These are phyloP conservation scores for Aspergillus conjunctus DNA, from an alignment of 495 filamentous ascomycete species.

Conservation along the genomic window DNA sequence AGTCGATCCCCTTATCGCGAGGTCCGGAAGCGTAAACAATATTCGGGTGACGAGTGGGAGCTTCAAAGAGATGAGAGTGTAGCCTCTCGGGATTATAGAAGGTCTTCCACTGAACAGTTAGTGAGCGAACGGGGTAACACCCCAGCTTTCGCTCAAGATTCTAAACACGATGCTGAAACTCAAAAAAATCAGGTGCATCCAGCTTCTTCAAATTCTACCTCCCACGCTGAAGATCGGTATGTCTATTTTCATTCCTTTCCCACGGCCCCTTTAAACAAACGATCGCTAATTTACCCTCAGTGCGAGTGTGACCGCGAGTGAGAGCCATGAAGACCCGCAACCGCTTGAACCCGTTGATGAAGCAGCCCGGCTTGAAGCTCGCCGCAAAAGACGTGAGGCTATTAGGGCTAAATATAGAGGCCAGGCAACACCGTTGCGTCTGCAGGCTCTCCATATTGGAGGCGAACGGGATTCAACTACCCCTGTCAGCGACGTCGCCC, in stretches of 20 bases:
- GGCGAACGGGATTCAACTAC: conserved; percentile 58
- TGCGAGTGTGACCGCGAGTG: conserved; percentile 18
- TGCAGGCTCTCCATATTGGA: conserved; percentile 72
- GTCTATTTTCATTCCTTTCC: conserved; percentile 23
- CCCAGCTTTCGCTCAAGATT: conserved; percentile 56
- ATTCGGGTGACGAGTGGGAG: conserved; percentile 42
- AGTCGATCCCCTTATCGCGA: conserved; percentile 60
- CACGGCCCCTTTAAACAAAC: background rate
- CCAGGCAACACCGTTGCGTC: conserved; percentile 69
- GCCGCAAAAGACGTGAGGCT: conserved; percentile 83
- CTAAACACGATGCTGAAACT: conserved; percentile 68
- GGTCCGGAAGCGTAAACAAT: conserved; percentile 46
- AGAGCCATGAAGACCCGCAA: conserved; percentile 32
- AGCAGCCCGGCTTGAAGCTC: conserved; percentile 79
- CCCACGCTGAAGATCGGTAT: conserved; percentile 45
- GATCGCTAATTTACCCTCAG: conserved; percentile 6
- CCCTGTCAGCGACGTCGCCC: conserved; percentile 48
- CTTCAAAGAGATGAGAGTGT: conserved; percentile 24
- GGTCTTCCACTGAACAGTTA: conserved; percentile 58
- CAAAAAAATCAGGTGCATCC: conserved; percentile 61
- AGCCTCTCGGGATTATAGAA: conserved; percentile 29
- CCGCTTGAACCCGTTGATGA: conserved; percentile 64
- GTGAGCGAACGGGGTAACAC: conserved; percentile 67
- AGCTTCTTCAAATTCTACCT: conserved; percentile 32
- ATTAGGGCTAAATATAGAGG: conserved; percentile 81